Evolutionary conservation across 2,329 filamentous ascomycete species (phyloP).

Genomic region (Tothia fuscella): DNA sequence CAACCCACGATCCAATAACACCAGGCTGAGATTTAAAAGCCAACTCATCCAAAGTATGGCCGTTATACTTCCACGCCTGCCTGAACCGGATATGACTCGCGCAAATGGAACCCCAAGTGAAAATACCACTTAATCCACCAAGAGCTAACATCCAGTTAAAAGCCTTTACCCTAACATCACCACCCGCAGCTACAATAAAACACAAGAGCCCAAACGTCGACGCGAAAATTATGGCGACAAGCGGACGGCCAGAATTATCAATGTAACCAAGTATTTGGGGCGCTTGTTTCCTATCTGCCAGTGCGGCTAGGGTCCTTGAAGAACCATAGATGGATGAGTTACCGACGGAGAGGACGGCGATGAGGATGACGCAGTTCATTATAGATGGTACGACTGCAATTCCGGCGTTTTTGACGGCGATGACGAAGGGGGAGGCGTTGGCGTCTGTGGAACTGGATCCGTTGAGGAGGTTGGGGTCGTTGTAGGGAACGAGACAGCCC

Average conservation of each 20-base stretch:
- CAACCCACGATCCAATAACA: slow-evolving; percentile 66
- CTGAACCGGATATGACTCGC: slow-evolving; percentile 55
- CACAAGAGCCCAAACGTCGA: slow-evolving; percentile 40
- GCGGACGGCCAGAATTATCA: slow-evolving; percentile 42
- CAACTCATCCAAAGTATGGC: slow-evolving; percentile 58
- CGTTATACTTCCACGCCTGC: slow-evolving; percentile 48
- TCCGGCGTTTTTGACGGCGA: slow-evolving; percentile 67
- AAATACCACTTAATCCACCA: slow-evolving; percentile 60
- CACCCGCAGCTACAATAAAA: slow-evolving; percentile 47
- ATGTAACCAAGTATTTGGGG: slow-evolving; percentile 41
- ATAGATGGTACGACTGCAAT: slow-evolving; percentile 64
- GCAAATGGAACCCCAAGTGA: slow-evolving; percentile 63
- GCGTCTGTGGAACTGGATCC: slow-evolving; percentile 45
- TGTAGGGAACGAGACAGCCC: slow-evolving; percentile 62
- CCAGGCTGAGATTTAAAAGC: slow-evolving; percentile 74
- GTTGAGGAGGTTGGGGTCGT: slow-evolving; percentile 47
- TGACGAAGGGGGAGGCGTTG: slow-evolving; percentile 72
- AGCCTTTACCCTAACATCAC: slow-evolving; percentile 31
- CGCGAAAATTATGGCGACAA: slow-evolving; percentile 35
- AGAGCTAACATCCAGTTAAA: slow-evolving; percentile 46
- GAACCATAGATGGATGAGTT: slow-evolving; percentile 79
- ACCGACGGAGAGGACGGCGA: slow-evolving; percentile 74
- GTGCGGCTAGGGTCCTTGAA: slow-evolving; percentile 70
- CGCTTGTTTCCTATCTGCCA: slow-evolving; percentile 56
- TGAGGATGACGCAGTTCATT: slow-evolving; percentile 75